These are phyloP conservation scores for Solanum tacnaense DNA, from an alignment of 257 asterid genomes.

Conservation along the genomic window DNA sequence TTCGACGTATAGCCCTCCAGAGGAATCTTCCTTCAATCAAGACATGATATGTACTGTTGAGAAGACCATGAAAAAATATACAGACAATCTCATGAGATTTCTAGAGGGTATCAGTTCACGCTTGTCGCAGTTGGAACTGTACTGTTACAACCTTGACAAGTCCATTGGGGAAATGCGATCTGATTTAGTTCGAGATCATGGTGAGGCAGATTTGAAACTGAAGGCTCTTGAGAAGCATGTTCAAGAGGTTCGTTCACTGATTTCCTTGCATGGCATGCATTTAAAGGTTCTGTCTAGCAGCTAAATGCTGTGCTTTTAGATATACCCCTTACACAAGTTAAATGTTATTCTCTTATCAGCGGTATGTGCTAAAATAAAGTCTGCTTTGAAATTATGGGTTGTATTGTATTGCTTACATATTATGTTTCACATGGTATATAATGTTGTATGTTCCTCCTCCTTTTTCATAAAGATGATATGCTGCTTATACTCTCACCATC, in stretches of 20 bases:
- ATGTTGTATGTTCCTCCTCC: neutral
- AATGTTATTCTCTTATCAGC: neutral
- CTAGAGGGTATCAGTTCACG: slow-evolving; percentile 96
- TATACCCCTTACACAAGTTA: neutral
- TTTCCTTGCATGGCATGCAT: neutral
- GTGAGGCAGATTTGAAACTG: slow-evolving; percentile 72
- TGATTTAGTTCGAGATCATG: slow-evolving; percentile 60
- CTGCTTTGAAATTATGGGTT: neutral
- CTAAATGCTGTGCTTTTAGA: neutral
- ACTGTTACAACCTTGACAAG: slow-evolving; percentile 88
- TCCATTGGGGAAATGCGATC: slow-evolving; percentile 88
- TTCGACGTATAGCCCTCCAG: slow-evolving; percentile 60
- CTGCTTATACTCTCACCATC: neutral
- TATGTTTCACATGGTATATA: neutral
- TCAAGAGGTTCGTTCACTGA: slow-evolving; percentile 55
- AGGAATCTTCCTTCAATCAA: slow-evolving; percentile 64
- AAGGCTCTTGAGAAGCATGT: slow-evolving; percentile 75
- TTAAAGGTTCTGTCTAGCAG: neutral
- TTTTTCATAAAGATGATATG: neutral
- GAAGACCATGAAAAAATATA: slow-evolving; percentile 62
- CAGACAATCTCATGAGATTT: slow-evolving; percentile 84
- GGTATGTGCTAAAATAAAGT: neutral
- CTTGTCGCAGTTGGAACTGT: slow-evolving; percentile 76
- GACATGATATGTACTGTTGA: slow-evolving; percentile 58
- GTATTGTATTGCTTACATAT: neutral